These are phyloP conservation scores for Paecilomyces formosus DNA, from an alignment of 2,329 filamentous ascomycete genomes.

Conservation along the genomic window DNA sequence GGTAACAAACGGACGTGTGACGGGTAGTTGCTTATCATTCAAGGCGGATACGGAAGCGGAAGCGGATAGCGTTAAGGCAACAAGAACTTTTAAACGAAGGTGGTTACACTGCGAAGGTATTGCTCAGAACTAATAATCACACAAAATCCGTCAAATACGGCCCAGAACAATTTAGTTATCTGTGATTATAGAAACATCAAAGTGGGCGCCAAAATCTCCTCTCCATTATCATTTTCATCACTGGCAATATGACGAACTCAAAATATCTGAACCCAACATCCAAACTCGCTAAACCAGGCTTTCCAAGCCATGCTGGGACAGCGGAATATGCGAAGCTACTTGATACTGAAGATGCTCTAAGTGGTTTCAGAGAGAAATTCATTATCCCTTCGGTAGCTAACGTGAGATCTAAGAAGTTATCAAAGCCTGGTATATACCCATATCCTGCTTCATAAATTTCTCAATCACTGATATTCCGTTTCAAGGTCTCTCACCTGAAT, in stretches of 20 bases:
- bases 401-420: conserved; percentile 56
- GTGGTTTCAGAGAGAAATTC: conserved; percentile 62
- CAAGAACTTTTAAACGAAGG: neutral
- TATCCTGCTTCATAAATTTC: neutral
- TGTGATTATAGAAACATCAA: neutral
- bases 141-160: neutral
- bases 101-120: neutral
- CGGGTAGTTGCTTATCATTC: neutral
- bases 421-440: conserved; percentile 22
- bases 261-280: conserved; percentile 8
- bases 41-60: conserved; percentile 10
- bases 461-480: conserved; percentile 6
- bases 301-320: conserved; percentile 22
- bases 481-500: conserved; percentile 28
- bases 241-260: conserved; percentile 6
- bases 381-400: conserved; percentile 69
- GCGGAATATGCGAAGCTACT: conserved; percentile 40
- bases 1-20: neutral
- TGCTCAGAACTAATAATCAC: neutral
- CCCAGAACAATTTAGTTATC: neutral
- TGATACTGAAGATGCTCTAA: conserved; percentile 54
- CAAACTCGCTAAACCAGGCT: conserved; percentile 18
- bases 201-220: neutral
- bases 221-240: neutral
- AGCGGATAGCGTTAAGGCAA: conserved; percentile 14